A percentile compares a stretch with the other conserved stretches of the same genome.
Conservation (phyloP, 192 early-diverging fungal species). For the Kickxella alabastrina region DNA sequence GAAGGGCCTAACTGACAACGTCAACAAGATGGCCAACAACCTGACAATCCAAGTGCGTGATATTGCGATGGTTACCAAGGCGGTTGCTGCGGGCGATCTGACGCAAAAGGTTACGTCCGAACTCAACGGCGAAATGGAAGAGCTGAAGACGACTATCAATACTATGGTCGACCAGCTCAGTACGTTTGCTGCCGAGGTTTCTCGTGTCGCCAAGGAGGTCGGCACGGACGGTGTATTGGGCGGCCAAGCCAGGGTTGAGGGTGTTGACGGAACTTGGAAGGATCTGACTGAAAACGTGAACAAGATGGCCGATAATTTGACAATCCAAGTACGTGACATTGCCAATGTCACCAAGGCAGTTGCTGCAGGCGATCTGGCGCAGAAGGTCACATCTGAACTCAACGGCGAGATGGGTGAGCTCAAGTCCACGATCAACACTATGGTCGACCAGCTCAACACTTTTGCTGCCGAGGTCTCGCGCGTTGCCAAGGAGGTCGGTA, state of each 20-base stretch:
- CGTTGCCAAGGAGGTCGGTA: conserved; percentile 54
- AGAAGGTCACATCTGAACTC: background rate
- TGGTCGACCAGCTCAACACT: conserved; percentile 43
- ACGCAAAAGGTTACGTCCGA: conserved; percentile 52
- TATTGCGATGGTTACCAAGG: conserved; percentile 60
- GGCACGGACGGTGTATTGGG: conserved; percentile 67
- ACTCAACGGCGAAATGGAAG: conserved; percentile 55
- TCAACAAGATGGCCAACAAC: conserved; percentile 61
- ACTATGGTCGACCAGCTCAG: conserved; percentile 60
- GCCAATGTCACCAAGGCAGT: conserved; percentile 12
- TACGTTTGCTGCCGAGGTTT: conserved; percentile 56
- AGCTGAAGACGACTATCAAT: conserved; percentile 57
- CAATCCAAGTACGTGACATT: conserved; percentile 32
- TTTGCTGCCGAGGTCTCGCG: conserved; percentile 52
- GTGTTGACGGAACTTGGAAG: conserved; percentile 53
- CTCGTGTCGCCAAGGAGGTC: conserved; percentile 60
- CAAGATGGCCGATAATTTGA: conserved; percentile 44
- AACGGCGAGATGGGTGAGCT: conserved; percentile 11
- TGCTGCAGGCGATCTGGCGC: conserved; percentile 11
- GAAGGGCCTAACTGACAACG: conserved; percentile 60
- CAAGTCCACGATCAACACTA: conserved; percentile 13
- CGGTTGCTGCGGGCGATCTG: conserved; percentile 56
- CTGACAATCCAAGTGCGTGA: conserved; percentile 61
- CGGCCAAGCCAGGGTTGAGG: conserved; percentile 47
- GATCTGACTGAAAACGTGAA: conserved; percentile 55